A percentile compares a stretch with the other conserved stretches of the same genome.
Conservation (phyloP, 1,284 basidiomycete genomes). For the Ustilago cynodontis region DNA sequence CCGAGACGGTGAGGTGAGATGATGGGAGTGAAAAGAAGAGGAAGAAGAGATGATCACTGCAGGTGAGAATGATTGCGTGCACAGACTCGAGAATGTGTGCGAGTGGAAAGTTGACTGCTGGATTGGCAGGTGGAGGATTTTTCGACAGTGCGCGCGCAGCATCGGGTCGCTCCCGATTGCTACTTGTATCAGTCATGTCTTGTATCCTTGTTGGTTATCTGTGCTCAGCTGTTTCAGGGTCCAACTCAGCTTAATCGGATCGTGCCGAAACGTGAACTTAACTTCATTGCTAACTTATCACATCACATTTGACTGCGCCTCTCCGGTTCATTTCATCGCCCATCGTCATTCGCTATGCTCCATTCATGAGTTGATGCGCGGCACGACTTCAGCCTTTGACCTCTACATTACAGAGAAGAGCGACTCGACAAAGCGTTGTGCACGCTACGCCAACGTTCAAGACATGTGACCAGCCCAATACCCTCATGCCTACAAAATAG, state of each 20-base stretch:
- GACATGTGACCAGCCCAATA: slow-evolving; percentile 19
- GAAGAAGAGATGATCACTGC: neutral
- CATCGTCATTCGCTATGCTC: neutral
- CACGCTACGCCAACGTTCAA: slow-evolving; percentile 4
- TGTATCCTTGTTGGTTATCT: too few species aligned
- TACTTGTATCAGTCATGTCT: neutral
- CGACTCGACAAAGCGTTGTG: slow-evolving; percentile 2
- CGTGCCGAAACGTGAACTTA: neutral
- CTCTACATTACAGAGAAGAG: neutral
- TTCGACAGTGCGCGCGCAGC: neutral
- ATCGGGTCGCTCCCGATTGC: slow-evolving; percentile 8
- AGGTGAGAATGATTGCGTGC: slow-evolving; percentile 5
- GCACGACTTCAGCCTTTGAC: neutral
- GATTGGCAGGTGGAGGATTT: slow-evolving; percentile 6
- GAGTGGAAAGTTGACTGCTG: neutral
- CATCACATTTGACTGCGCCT: neutral
- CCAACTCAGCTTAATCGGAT: slow-evolving; percentile 2
- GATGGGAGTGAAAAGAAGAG: slow-evolving; percentile 5
- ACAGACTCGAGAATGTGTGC: slow-evolving; percentile 6
- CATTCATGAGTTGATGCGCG: neutral
- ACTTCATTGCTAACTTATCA: neutral
- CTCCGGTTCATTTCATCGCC: neutral
- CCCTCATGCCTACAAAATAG: neutral
- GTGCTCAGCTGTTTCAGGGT: slow-evolving; percentile 12
- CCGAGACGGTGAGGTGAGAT: slow-evolving; percentile 11